A percentile compares a stretch with the other conserved stretches of the same genome.
phyloP scores from a whole-genome alignment of 1,139 yeast genomes.

The Candida sanyaensis region DNA sequence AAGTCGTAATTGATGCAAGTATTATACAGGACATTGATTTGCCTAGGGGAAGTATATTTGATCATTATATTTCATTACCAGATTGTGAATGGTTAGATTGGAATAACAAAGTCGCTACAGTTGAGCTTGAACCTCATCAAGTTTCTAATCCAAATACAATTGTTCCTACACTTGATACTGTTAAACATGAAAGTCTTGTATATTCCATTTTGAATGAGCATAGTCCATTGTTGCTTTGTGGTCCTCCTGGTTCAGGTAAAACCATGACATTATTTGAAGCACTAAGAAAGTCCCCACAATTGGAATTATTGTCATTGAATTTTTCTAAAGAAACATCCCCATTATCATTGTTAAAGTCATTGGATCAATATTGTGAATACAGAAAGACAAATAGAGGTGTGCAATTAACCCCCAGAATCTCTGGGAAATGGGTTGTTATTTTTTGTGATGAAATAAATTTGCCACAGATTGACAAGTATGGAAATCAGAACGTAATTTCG shows the following conservation, averaged over 20 bases:
- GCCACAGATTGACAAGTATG: conserved; percentile 74
- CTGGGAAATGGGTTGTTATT: conserved; percentile 75
- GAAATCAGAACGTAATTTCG: conserved; percentile 74
- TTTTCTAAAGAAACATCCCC: conserved; percentile 85
- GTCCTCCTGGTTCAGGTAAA: conserved; percentile 98
- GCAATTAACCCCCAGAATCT: conserved; percentile 57
- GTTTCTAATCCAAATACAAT: conserved; percentile 64
- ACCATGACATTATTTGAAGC: conserved; percentile 86
- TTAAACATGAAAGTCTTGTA: conserved; percentile 64
- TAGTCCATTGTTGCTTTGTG: conserved; percentile 73
- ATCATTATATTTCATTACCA: conserved; percentile 49
- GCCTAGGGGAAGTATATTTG: conserved; percentile 26
- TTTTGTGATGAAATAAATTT: conserved; percentile 93
- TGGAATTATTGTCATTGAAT: conserved; percentile 70
- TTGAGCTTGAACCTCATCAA: conserved; percentile 63
- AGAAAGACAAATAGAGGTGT: conserved; percentile 53
- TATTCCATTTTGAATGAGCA: conserved; percentile 59
- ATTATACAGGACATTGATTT: conserved; percentile 16
- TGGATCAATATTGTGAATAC: conserved; percentile 76
- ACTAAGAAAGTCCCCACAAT: conserved; percentile 55
- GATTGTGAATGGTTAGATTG: conserved; percentile 54
- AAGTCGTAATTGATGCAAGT: conserved; percentile 24
- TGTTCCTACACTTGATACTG: conserved; percentile 80
- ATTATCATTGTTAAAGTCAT: conserved; percentile 55
- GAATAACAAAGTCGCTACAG: conserved; percentile 42